Base-by-base conservation (phyloP, 345 rosid genomes). In the Hibiscus trionum region DNA sequence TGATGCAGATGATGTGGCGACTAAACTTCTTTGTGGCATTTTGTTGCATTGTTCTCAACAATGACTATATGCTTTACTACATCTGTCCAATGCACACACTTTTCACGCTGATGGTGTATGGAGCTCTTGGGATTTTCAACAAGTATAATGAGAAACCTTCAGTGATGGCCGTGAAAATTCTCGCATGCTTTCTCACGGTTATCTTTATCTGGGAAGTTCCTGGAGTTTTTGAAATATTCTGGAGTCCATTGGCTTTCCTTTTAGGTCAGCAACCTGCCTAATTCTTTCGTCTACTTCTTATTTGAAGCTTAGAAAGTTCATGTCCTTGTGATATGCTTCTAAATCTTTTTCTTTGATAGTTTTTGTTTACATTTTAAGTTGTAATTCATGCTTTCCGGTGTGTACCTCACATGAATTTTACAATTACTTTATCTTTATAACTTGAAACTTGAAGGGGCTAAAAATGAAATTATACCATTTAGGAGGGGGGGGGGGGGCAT, bases 1-100 rank as follows among this genome's bases (percentile, higher is more conserved):
- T 85, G 64, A 73, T 84, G 84, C 91, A 92, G 99, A 95, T 95
- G 99, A 95, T 95, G 99, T 95, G 97, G 99, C 91, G 97, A 80
- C 91, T 95, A 27, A 95, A 95, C 74, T 89, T 92, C 84, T 89
- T 88, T 29, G 99, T 95, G 73, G 90, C 90, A 71, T 92, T 95
- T 77, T 83, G 90, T 82, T 95, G 97, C 78, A 75, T 92, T 81
- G 82, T 92, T 80, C 97, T 95, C 76, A 84, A 88, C 93, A 95
- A 95, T 70, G 97, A 92, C 75, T 95, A 92, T 75, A 87, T 88
- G 97, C 77, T 95, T 72, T 95, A 92, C 77, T 95, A 95, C 77
- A 95, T 92, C 77, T 95, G 97, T 75, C 97, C 99, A 63, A 95
- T 95, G 99, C 97, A 95, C 81, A 95, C 97, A 8, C 90, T 95